Conservation (phyloP, 2,329 filamentous ascomycete species). For the Aspergillus sp. region DNA sequence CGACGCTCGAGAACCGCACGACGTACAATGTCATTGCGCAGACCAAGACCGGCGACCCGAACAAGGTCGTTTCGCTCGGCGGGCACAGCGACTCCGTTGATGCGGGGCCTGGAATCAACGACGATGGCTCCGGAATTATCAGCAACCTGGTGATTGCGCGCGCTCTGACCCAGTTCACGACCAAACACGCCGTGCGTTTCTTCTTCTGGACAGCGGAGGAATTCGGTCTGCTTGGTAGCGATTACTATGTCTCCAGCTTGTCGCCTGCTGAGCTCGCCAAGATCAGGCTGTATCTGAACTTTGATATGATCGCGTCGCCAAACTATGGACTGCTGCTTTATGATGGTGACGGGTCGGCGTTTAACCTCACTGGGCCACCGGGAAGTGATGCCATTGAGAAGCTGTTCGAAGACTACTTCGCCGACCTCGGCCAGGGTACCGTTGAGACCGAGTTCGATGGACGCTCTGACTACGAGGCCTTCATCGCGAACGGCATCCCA, state of each 20-base stretch:
- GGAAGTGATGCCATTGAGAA: conserved; percentile 69
- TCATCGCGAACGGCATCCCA: conserved; percentile 70
- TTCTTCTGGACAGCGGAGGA: conserved; percentile 64
- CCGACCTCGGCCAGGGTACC: conserved; percentile 61
- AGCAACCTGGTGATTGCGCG: conserved; percentile 59
- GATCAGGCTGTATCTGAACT: conserved; percentile 68
- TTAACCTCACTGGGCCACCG: conserved; percentile 53
- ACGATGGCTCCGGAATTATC: conserved; percentile 69
- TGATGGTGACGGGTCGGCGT: conserved; percentile 50
- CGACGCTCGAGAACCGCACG: conserved; percentile 47
- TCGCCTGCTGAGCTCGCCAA: conserved; percentile 53
- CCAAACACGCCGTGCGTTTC: conserved; percentile 69
- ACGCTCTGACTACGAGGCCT: conserved; percentile 75
- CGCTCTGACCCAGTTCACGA: conserved; percentile 68
- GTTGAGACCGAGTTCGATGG: conserved; percentile 75
- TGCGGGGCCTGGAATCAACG: conserved; percentile 70
- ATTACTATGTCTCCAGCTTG: conserved; percentile 55
- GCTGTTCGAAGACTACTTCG: conserved; percentile 68
- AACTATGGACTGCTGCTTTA: conserved; percentile 58
- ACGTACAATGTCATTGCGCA: conserved; percentile 61
- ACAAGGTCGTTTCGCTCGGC: conserved; percentile 59
- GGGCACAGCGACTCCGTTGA: conserved; percentile 62
- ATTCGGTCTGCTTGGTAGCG: conserved; percentile 62
- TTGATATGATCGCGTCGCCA: conserved; percentile 66
- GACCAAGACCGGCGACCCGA: conserved; percentile 56